phyloP scores from a whole-genome alignment of 2,329 filamentous ascomycete genomes.

The Emericellopsis cladophorae region DNA sequence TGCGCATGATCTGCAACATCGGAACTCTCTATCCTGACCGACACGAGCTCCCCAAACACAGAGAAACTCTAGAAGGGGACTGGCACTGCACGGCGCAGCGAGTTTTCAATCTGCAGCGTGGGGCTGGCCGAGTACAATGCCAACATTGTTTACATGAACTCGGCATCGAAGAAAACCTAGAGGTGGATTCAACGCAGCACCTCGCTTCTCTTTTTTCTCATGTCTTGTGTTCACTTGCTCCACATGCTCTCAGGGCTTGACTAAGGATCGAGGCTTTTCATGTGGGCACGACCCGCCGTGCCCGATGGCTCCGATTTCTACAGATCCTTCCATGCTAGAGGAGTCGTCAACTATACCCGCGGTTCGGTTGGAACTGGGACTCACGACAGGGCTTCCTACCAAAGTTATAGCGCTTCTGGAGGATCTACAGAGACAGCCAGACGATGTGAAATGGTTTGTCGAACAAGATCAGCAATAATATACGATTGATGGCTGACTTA shows the following conservation, averaged over 20 bases:
- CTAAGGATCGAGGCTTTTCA: background rate
- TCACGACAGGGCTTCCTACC: constrained; percentile 8
- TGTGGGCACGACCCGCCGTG: background rate
- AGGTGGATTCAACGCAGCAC: constrained; percentile 5
- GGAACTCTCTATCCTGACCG: constrained; percentile 22
- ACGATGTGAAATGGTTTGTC: constrained; percentile 20
- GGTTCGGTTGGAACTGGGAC: background rate
- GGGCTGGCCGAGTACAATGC: constrained; percentile 13
- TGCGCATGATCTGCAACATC: constrained; percentile 32
- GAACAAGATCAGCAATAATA: background rate
- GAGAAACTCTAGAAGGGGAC: background rate
- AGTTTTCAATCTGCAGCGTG: constrained; percentile 18
- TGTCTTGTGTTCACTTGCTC: background rate
- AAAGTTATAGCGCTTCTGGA: constrained; percentile 20
- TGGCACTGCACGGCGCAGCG: constrained; percentile 20
- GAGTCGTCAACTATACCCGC: too few species aligned
- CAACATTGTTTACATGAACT: constrained; percentile 11
- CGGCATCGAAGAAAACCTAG: constrained; percentile 9
- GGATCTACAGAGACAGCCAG: constrained; percentile 14
- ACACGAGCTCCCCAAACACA: background rate
- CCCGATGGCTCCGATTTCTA: constrained; percentile 10
- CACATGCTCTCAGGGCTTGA: background rate
- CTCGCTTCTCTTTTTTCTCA: constrained; percentile 11
- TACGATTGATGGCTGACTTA: constrained; percentile 1
- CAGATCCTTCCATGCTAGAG: background rate